Percentiles rank a stretch among this genome's conserved stretches.
Evolutionary conservation across 139 green algal genomes (phyloP).

Genomic region (Eudorina sp.): DNA sequence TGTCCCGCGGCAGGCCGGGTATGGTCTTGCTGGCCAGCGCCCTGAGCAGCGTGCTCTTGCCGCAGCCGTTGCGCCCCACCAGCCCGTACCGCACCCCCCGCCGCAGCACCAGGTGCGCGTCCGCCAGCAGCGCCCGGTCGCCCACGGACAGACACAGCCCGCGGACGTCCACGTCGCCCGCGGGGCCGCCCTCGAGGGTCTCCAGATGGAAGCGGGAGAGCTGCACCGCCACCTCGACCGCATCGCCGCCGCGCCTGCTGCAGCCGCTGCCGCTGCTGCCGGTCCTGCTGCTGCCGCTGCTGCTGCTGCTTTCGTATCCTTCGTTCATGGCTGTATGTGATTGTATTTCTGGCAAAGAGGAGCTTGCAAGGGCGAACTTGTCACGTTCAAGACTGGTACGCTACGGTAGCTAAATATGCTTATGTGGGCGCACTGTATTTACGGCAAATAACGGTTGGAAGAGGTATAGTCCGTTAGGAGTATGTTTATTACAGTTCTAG

Average conservation of each 20-base stretch:
- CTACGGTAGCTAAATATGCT: too few relatives aligned
- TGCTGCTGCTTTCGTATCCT: too few relatives aligned
- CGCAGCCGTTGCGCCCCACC: conserved; percentile 23
- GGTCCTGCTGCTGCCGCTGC: too few relatives aligned
- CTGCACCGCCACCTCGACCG: conserved; percentile 59
- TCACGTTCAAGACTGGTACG: too few relatives aligned
- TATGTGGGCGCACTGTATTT: too few relatives aligned
- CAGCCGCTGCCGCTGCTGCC: neutral
- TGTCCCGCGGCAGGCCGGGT: neutral
- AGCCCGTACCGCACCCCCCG: conserved; percentile 25
- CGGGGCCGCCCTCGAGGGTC: conserved; percentile 21
- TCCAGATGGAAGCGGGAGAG: conserved; percentile 43
- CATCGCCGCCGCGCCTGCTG: too few relatives aligned
- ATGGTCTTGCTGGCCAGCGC: neutral
- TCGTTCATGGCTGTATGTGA: too few relatives aligned
- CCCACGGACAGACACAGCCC: neutral
- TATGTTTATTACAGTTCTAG: too few relatives aligned
- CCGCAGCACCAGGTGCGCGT: conserved; percentile 6
- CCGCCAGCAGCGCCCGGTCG: neutral
- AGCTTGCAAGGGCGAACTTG: too few relatives aligned
- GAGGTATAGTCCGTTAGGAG: too few relatives aligned
- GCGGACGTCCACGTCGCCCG: conserved; percentile 28
- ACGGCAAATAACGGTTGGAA: too few relatives aligned
- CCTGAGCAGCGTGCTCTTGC: conserved; percentile 41
- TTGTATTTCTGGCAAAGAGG: too few relatives aligned